Evolutionary conservation across 1,284 basidiomycete genomes (phyloP), one percentile per base, ranked within the genome.

Genomic region (Ustilago shanxiensis): DNA sequence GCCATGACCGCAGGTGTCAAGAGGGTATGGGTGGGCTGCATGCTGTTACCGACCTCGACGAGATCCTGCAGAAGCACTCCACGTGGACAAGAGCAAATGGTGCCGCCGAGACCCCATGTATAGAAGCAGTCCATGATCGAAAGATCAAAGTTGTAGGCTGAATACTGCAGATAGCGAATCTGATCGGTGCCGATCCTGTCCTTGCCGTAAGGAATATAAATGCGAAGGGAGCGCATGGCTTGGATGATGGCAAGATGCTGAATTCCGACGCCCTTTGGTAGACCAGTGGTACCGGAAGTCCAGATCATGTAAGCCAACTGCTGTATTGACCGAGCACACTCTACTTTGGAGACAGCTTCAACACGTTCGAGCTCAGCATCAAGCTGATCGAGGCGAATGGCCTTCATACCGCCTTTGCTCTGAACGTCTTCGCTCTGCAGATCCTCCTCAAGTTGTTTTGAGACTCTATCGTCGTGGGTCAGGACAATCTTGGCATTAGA

Each of bases 1-100:
- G 86, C 86, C 79, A 86, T 84, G 51, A 87, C 86, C 1, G 86
- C 86, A 0, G 86, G 86, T 3, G 86, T 87, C 33, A 87, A 70
- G 16, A 86, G 77, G 14, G 85, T 79, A 54, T 86, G 85, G 5
- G 85, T 83, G 11, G 77, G 83, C 53, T 79, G 37, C 47, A 83
- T 60, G 49, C 77, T 79, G 56, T 77, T 79, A 14, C 77, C 77
- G 11, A 85, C 77, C 22, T 74, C 68, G 47, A 78, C 77, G 18
- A 85, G 79, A 51, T 79, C 78, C 31, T 74, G 72, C 24, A 86
- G 71, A 11, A 83, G 71, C 18, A 82, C 70, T 14, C 65, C 70
- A 18, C 82, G 73, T 4, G 81, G 72, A 39, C 79, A 79, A 41
- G 83, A 78, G 70, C 83, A 85, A 49, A 86, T 65, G 29, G 85